phyloP scores from a whole-genome alignment of 2,329 filamentous ascomycete genomes.

The Penicillium janthinellum region DNA sequence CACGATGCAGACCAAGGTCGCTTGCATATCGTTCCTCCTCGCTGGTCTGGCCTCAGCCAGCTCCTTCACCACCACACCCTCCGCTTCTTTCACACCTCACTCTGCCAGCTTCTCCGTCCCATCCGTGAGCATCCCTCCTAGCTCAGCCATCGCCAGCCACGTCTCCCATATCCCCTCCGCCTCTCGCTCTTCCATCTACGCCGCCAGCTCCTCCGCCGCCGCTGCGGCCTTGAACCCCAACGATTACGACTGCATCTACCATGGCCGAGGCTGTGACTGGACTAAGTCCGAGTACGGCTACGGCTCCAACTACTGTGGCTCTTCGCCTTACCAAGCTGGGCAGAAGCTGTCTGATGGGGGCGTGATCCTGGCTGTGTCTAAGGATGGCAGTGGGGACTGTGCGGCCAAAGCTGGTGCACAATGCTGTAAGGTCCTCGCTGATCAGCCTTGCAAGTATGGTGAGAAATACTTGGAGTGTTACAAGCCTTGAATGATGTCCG shows the following conservation, averaged over 20 bases:
- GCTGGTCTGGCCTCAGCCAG: too few relatives aligned
- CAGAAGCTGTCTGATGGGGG: slow-evolving; percentile 6
- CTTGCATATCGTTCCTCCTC: too few relatives aligned
- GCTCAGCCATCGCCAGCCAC: too few relatives aligned
- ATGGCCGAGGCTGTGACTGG: slow-evolving; percentile 12
- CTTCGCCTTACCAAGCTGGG: slow-evolving; percentile 7
- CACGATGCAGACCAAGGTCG: too few relatives aligned
- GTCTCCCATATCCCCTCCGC: too few relatives aligned
- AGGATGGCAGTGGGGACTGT: slow-evolving; percentile 11
- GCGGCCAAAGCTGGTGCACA: not conserved
- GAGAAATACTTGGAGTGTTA: slow-evolving; percentile 16
- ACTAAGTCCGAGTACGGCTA: slow-evolving; percentile 12
- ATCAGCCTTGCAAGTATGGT: slow-evolving; percentile 8
- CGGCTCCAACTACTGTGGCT: slow-evolving; percentile 12
- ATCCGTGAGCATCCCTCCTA: too few relatives aligned
- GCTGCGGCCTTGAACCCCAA: not conserved
- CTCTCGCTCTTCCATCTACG: too few relatives aligned
- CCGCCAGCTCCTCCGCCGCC: not conserved
- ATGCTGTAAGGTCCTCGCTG: slow-evolving; percentile 13
- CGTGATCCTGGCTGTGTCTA: slow-evolving; percentile 10
- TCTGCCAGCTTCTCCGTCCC: too few relatives aligned
- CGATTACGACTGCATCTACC: slow-evolving; percentile 15
- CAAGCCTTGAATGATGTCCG: slow-evolving; percentile 1
- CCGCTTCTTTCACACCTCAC: too few relatives aligned
- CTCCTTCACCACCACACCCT: too few relatives aligned